Base-by-base conservation (phyloP, 2,329 filamentous ascomycete genomes). In the Torrubiellomyces zombiae region DNA sequence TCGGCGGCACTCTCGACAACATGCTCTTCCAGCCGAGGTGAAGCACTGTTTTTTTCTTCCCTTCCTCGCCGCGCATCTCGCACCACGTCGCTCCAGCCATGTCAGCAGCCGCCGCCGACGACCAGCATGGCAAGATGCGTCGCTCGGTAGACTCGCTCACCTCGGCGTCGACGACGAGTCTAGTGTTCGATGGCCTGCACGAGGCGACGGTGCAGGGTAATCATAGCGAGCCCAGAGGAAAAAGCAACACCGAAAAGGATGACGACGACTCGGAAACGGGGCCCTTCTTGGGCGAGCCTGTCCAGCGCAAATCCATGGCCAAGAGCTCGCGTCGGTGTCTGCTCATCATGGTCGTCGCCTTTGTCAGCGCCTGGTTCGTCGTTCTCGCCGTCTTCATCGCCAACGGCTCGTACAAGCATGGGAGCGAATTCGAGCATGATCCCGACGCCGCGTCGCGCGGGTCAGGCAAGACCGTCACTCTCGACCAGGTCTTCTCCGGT, bases 161-260 rank as follows among this genome's bases (percentile, higher is more conserved):
- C n/a, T 76, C 75, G 20, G 73, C 72, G n/a, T 89, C 80, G 17
- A 86, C 80, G 8, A 83, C 76, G 4, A 86, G 80, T 38, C 60
- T 89, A 9, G 69, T 89, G 27, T 79, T 89, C 44, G 79, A 89
- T 36, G 70, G 75, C 33, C 63, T 86, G 36, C 64, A 68, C 39
- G 73, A 79, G 43, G 44, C 58, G 46, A 42, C 36, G 29, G 48
- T 55, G n/a, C n/a, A n/a, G n/a, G n/a, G n/a, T n/a, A n/a, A n/a
- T n/a, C n/a, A n/a, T n/a, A n/a, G n/a, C n/a, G n/a, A n/a, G n/a
- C n/a, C n/a, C n/a, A n/a, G n/a, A n/a, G n/a, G n/a, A n/a, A n/a
- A n/a, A n/a, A n/a, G n/a, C n/a, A n/a, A n/a, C n/a, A n/a, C n/a
- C n/a, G n/a, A n/a, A n/a, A n/a, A n/a, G n/a, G 34, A 33, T 20